Percentiles rank a stretch among this genome's conserved stretches.
phyloP scores from a whole-genome alignment of 306 rosid genomes.

The Prunus fruticosa region DNA sequence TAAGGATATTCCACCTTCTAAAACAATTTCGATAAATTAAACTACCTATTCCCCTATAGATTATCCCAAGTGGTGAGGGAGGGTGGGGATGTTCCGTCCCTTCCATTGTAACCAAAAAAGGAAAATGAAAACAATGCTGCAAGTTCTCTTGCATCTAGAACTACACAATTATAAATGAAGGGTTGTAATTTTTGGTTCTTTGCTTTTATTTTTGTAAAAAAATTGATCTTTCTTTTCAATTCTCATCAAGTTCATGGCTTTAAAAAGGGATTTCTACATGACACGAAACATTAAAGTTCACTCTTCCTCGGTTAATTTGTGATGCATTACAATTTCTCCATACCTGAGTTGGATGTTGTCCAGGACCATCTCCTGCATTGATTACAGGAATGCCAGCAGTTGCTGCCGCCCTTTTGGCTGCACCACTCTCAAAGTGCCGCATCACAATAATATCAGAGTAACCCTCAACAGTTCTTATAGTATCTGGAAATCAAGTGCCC shows the following conservation, averaged over 20 bases:
- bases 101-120: background rate
- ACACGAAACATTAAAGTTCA: no score
- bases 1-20: background rate
- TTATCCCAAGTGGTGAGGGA: no score
- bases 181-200: background rate
- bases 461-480: constrained; percentile 88
- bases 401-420: constrained; percentile 84
- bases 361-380: constrained; percentile 98
- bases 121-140: background rate
- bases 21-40: background rate
- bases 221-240: background rate
- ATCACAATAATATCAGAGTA: constrained; percentile 84
- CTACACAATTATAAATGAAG: background rate
- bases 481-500: constrained; percentile 51
- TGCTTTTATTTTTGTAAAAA: background rate
- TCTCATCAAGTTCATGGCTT: background rate
- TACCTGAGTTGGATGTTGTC: constrained; percentile 93
- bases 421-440: constrained; percentile 96
- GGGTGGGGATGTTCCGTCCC: background rate
- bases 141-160: background rate
- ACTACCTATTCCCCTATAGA: background rate
- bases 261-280: background rate
- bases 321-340: background rate
- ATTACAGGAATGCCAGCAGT: constrained; percentile 75
- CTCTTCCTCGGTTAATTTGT: background rate